phyloP scores from a whole-genome alignment of 805 yeast genomes.

The Zygosaccharomyces siamensis region DNA sequence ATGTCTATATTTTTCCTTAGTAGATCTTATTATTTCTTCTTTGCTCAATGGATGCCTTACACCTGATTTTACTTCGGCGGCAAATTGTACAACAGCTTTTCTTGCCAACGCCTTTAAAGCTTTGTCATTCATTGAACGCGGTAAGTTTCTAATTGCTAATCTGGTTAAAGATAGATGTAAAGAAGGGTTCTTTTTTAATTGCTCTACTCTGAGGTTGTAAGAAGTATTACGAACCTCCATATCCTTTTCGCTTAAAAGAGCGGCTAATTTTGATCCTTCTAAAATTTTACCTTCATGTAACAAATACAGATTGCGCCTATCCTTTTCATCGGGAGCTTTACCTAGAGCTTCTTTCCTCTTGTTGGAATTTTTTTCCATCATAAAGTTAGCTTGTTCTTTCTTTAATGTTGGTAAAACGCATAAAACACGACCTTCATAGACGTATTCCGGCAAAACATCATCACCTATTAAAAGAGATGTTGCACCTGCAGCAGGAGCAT shows the following conservation, averaged over 20 bases:
- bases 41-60: constrained; percentile 79
- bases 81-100: constrained; percentile 90
- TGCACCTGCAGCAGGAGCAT: constrained; percentile 70
- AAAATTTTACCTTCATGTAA: constrained; percentile 93
- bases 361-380: constrained; percentile 67
- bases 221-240: constrained; percentile 86
- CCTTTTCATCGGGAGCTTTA: constrained; percentile 72
- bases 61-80: constrained; percentile 74
- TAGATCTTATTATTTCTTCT: constrained; percentile 82
- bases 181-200: constrained; percentile 83
- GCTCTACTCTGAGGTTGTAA: constrained; percentile 78
- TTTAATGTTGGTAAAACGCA: constrained; percentile 83
- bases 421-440: constrained; percentile 86
- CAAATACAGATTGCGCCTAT: constrained; percentile 77
- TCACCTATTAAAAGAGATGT: constrained; percentile 77
- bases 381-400: constrained; percentile 69
- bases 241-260: constrained; percentile 61
- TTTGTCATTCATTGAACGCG: constrained; percentile 85
- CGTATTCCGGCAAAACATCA: constrained; percentile 84
- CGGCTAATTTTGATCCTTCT: constrained; percentile 72
- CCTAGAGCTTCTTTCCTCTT: constrained; percentile 76
- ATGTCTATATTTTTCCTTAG: constrained; percentile 51
- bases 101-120: constrained; percentile 88
- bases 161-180: constrained; percentile 91
- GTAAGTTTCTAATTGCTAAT: constrained; percentile 89